A percentile compares a stretch with the other conserved stretches of the same genome.
These are phyloP conservation scores for Xylariaceae sp. DNA, from an alignment of 2,329 filamentous ascomycete genomes.

Conservation along the genomic window DNA sequence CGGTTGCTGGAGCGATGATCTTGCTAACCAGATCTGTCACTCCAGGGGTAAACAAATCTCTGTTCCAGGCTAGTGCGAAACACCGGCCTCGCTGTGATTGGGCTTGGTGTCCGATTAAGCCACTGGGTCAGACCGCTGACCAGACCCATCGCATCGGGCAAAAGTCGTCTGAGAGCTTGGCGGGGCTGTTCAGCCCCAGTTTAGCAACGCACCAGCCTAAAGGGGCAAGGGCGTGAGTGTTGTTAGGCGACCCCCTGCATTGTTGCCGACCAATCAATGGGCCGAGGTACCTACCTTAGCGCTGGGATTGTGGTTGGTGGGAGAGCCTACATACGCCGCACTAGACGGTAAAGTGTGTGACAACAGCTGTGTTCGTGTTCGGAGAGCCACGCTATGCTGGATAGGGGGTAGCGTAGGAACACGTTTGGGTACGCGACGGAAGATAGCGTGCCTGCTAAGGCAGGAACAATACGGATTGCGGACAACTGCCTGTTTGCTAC, in stretches of 20 bases:
- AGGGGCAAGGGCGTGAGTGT: not conserved
- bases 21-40: conserved; percentile 18
- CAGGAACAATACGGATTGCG: no score
- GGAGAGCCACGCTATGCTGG: no score
- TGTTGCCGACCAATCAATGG: conserved; percentile 1
- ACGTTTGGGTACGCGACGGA: no score
- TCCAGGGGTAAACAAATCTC: not conserved
- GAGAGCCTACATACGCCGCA: no score
- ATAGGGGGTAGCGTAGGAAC: no score
- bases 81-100: not conserved
- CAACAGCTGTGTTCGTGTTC: no score
- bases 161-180: not conserved
- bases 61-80: not conserved
- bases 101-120: not conserved
- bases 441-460: no score
- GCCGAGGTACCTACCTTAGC: not conserved
- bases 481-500: not conserved
- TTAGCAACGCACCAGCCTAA: not conserved
- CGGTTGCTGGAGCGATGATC: conserved; percentile 27
- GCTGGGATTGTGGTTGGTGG: not conserved
- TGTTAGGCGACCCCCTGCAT: not conserved
- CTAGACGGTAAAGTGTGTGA: no score
- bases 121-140: not conserved
- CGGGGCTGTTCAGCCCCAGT: not conserved
- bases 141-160: not conserved